Conservation (phyloP, 2,329 filamentous ascomycete genomes). For the Fusarium dimerum region DNA sequence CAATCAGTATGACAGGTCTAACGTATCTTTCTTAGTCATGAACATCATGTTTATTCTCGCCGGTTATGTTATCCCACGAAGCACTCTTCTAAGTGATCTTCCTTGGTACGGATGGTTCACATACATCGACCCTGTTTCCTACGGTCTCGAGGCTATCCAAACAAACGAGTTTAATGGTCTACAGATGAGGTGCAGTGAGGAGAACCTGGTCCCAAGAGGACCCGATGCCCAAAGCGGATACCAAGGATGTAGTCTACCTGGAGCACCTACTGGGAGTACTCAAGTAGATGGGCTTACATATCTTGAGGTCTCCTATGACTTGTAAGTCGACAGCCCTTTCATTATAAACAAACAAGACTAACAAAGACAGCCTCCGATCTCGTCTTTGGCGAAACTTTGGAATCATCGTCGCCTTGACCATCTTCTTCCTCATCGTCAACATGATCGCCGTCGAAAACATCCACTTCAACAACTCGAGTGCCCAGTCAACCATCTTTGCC, state of each 20-base stretch:
- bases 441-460: constrained; percentile 19
- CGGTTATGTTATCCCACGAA: constrained; percentile 61
- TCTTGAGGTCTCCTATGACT: constrained; percentile 6
- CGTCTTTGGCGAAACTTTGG: constrained; percentile 26
- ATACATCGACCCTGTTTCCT: constrained; percentile 65
- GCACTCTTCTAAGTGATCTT: constrained; percentile 52
- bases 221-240: constrained; percentile 42
- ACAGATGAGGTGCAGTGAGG: constrained; percentile 47
- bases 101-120: constrained; percentile 73
- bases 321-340: constrained; percentile 42
- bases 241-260: constrained; percentile 57
- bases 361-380: constrained; percentile 40
- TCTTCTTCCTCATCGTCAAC: constrained; percentile 20
- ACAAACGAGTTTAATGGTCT: constrained; percentile 56
- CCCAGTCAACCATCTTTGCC: constrained; percentile 8
- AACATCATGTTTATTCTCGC: constrained; percentile 66
- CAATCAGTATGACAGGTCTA: background rate
- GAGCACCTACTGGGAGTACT: constrained; percentile 36
- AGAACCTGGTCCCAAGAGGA: constrained; percentile 49
- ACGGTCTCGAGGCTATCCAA: constrained; percentile 63
- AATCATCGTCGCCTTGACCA: constrained; percentile 19
- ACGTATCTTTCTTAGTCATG: constrained; percentile 37
- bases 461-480: constrained; percentile 31
- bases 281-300: background rate
- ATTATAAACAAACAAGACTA: constrained; percentile 54